Conservation (phyloP, 2,329 filamentous ascomycete species). For the Furcasterigmium furcatum region DNA sequence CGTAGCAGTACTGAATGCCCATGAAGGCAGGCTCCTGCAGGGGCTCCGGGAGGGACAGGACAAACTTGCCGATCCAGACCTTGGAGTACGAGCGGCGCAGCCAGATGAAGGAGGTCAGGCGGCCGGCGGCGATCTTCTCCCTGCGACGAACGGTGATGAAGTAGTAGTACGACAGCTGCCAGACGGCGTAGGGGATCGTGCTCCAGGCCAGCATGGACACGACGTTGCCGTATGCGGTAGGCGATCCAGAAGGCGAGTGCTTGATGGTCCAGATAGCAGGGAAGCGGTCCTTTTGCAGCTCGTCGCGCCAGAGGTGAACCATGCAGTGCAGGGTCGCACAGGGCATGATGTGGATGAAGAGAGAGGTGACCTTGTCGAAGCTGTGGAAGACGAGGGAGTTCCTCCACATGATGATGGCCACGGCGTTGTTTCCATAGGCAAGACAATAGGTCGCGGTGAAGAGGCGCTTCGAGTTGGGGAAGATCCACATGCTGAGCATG, state of each 20-base stretch:
- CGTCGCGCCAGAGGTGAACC: conserved; percentile 72
- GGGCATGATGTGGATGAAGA: conserved; percentile 99
- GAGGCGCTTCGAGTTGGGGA: conserved; percentile 84
- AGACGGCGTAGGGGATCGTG: conserved; percentile 85
- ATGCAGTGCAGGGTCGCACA: conserved; percentile 91
- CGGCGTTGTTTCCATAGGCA: conserved; percentile 92
- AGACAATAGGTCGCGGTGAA: conserved; percentile 92
- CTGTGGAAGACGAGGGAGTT: conserved; percentile 98
- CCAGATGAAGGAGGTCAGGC: conserved; percentile 97
- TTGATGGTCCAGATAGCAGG: conserved; percentile 85
- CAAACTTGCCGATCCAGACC: conserved; percentile 81
- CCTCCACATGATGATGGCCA: conserved; percentile 98
- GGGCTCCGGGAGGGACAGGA: conserved; percentile 69
- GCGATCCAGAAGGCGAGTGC: conserved; percentile 62
- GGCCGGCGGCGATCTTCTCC: conserved; percentile 92
- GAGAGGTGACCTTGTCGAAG: conserved; percentile 93
- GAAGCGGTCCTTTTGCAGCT: conserved; percentile 66
- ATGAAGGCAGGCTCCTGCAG: conserved; percentile 92
- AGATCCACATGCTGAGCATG: conserved; percentile 81
- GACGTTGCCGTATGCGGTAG: conserved; percentile 74
- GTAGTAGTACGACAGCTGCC: conserved; percentile 92
- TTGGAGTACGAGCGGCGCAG: conserved; percentile 87
- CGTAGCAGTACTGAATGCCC: conserved; percentile 91
- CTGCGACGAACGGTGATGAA: conserved; percentile 92
- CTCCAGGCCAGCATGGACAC: conserved; percentile 91